Evolutionary conservation across 2,329 filamentous ascomycete genomes (phyloP).

Genomic region (Fusarium fracticaudum): DNA sequence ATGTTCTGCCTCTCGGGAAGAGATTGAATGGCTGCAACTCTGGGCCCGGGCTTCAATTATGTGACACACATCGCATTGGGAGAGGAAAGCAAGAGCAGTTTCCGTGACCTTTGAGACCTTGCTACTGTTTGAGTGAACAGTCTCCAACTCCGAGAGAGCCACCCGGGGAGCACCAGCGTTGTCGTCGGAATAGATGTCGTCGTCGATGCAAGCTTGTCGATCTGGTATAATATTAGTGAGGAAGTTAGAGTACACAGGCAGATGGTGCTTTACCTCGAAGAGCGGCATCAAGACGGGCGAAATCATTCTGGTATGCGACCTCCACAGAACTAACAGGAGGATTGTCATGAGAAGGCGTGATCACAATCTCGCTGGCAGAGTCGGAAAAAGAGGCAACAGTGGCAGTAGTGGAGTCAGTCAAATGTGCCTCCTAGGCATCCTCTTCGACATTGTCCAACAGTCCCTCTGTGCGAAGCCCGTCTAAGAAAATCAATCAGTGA

Average conservation of each 20-base stretch:
- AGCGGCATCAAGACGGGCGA: neutral
- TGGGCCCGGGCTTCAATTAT: neutral
- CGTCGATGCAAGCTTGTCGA: neutral
- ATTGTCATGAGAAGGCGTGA: neutral
- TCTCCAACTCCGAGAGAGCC: neutral
- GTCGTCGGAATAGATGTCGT: constrained; percentile 1
- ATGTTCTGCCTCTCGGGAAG: neutral
- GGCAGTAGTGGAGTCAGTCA: neutral
- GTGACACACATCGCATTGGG: neutral
- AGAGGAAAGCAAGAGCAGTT: neutral
- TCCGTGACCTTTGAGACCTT: neutral
- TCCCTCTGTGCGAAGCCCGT: neutral
- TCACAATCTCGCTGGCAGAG: neutral
- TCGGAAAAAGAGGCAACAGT: neutral
- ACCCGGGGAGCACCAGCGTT: neutral
- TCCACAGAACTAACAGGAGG: neutral
- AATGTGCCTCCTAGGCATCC: neutral
- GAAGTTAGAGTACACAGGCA: too few species aligned
- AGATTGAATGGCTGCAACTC: neutral
- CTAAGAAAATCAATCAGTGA: neutral
- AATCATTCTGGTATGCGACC: neutral
- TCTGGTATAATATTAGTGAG: neutral
- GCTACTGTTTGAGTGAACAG: neutral
- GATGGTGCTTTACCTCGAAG: neutral
- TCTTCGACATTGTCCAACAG: neutral